Evolutionary conservation across 2,329 filamentous ascomycete genomes (phyloP).

Genomic region (Epichloe hybrida): DNA sequence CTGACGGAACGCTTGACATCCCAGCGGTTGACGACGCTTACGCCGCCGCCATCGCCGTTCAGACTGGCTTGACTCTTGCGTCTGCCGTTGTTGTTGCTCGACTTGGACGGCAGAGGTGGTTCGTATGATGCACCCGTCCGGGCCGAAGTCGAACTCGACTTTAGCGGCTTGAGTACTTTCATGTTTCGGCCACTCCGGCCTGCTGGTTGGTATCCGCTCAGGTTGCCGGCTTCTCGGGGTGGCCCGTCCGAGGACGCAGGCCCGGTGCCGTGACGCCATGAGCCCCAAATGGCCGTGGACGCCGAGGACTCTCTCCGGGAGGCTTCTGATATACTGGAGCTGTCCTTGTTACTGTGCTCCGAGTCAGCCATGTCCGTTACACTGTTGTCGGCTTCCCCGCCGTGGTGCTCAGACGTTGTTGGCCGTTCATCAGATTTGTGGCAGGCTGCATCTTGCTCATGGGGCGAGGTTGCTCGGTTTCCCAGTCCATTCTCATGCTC

Average conservation of each 20-base stretch:
- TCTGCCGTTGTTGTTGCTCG: constrained; percentile 33
- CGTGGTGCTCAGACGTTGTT: constrained; percentile 29
- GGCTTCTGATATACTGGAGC: constrained; percentile 14
- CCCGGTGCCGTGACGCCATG: constrained; percentile 50
- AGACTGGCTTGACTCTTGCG: constrained; percentile 37
- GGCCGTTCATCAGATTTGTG: constrained; percentile 21
- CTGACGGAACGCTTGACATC: constrained; percentile 38
- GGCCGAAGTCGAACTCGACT: constrained; percentile 41
- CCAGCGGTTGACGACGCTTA: constrained; percentile 29
- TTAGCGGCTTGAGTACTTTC: constrained; percentile 78
- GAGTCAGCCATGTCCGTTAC: constrained; percentile 11
- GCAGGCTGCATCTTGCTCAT: constrained; percentile 20
- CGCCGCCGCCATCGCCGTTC: constrained; percentile 15
- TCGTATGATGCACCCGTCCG: constrained; percentile 41
- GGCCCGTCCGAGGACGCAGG: constrained; percentile 36
- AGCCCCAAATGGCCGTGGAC: constrained; percentile 51
- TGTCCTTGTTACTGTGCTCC: constrained; percentile 15
- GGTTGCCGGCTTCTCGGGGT: constrained; percentile 36
- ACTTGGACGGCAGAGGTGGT: constrained; percentile 29
- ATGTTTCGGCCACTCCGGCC: constrained; percentile 54
- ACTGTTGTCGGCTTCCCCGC: constrained; percentile 29
- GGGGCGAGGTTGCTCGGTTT: constrained; percentile 21
- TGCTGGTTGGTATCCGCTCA: constrained; percentile 58
- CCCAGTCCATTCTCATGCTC: constrained; percentile 13
- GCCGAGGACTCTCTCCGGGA: constrained; percentile 33